phyloP scores from a whole-genome alignment of 192 early-diverging fungal genomes.

The Mortierella hygrophila region DNA sequence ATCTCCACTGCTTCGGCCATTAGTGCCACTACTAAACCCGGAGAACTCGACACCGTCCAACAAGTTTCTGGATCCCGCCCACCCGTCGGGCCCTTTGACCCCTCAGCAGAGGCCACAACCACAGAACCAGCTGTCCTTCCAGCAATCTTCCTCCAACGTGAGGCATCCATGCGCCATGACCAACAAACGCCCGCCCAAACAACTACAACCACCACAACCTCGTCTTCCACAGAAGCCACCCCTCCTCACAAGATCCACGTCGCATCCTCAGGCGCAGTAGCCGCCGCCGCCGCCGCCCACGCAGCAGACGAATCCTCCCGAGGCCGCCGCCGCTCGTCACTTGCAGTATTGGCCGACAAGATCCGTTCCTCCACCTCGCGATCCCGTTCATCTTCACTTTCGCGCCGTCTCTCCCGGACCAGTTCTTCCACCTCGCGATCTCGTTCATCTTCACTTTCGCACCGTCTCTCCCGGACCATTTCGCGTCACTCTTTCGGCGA shows the following conservation, averaged over 20 bases:
- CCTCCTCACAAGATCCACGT: slow-evolving; percentile 9
- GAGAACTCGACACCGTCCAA: slow-evolving; percentile 10
- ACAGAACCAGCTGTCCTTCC: background rate
- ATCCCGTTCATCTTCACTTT: slow-evolving; percentile 15
- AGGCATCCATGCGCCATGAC: background rate
- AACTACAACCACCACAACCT: background rate
- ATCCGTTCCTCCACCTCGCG: slow-evolving; percentile 7
- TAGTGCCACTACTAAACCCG: background rate
- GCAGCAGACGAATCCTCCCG: background rate
- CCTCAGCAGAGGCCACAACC: background rate
- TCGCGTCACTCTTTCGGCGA: slow-evolving; percentile 10
- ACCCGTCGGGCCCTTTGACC: slow-evolving; percentile 23
- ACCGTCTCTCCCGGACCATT: slow-evolving; percentile 20
- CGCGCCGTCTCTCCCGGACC: slow-evolving; percentile 19
- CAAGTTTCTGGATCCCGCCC: background rate
- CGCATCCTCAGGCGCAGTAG: slow-evolving; percentile 11
- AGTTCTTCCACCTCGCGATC: slow-evolving; percentile 18
- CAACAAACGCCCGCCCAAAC: background rate
- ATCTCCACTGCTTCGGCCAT: background rate
- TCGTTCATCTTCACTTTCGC: too few relatives aligned
- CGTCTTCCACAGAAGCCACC: background rate
- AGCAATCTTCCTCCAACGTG: background rate
- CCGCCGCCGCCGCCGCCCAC: slow-evolving; percentile 8
- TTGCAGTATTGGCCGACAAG: slow-evolving; percentile 22
- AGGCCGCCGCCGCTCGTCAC: slow-evolving; percentile 25